These are phyloP conservation scores for Poronia punctata DNA, from an alignment of 495 filamentous ascomycete species.

Conservation along the genomic window DNA sequence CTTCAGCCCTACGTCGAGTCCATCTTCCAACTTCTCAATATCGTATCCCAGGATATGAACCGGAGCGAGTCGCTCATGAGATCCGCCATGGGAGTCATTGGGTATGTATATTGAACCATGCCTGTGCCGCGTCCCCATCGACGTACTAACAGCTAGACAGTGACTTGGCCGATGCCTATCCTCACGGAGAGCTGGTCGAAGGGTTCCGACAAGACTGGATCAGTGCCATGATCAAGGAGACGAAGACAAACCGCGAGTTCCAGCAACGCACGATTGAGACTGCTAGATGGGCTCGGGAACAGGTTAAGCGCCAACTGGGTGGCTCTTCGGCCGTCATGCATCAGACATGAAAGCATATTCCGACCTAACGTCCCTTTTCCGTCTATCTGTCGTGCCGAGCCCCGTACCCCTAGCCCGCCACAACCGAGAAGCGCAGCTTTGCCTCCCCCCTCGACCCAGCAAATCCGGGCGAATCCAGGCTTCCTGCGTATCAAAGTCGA, in stretches of 20 bases:
- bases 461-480: slow-evolving; percentile 15
- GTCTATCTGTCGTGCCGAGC: too few relatives aligned
- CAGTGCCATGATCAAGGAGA: slow-evolving; percentile 77
- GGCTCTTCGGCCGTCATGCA: slow-evolving; percentile 41
- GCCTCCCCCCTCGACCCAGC: not conserved
- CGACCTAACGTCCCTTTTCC: not conserved
- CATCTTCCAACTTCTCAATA: slow-evolving; percentile 83
- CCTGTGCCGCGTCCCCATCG: not conserved
- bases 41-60: slow-evolving; percentile 71
- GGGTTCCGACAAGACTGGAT: slow-evolving; percentile 91
- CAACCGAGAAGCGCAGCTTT: not conserved
- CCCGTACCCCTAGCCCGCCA: slow-evolving; percentile 1
- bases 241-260: slow-evolving; percentile 77
- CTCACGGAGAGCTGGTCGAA: slow-evolving; percentile 73
- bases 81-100: slow-evolving; percentile 91
- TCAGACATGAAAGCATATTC: slow-evolving; percentile 31
- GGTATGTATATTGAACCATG: slow-evolving; percentile 52
- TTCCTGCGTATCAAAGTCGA: slow-evolving; percentile 24
- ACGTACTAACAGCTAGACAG: slow-evolving; percentile 45
- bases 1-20: slow-evolving; percentile 73
- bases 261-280: slow-evolving; percentile 79
- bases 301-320: slow-evolving; percentile 84
- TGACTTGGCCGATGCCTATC: slow-evolving; percentile 90
- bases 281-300: slow-evolving; percentile 93
- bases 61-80: slow-evolving; percentile 88